These are phyloP conservation scores for Trypanosoma vivax DNA, from an alignment of 208 protist species.

Conservation along the genomic window DNA sequence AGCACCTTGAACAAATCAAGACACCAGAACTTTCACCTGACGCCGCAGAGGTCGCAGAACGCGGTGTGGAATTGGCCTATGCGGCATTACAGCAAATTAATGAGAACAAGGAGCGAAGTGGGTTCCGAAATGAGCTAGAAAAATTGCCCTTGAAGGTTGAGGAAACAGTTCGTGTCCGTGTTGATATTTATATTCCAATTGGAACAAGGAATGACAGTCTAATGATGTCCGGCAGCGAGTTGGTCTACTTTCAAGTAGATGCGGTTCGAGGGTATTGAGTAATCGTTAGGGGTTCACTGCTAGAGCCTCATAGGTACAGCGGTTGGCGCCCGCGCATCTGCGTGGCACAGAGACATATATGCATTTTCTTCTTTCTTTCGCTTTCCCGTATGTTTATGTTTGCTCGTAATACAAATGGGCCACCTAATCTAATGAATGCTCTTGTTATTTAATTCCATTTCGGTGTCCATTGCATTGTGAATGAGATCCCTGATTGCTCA, in stretches of 20 bases:
- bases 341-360: too few species aligned
- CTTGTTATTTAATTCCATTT: too few species aligned
- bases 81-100: not conserved
- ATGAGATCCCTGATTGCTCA: too few species aligned
- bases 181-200: not conserved
- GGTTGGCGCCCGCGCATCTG: too few species aligned
- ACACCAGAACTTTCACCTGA: not conserved
- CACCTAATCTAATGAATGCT: too few species aligned
- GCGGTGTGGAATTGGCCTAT: not conserved
- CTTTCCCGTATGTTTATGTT: too few species aligned
- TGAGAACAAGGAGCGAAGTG: not conserved
- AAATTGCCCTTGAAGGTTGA: slow-evolving; percentile 10
- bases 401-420: too few species aligned
- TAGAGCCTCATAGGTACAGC: too few species aligned
- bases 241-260: not conserved
- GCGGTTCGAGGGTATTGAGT: not conserved
- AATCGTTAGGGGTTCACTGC: too few species aligned
- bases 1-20: slow-evolving; percentile 10
- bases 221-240: not conserved
- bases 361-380: slow-evolving; percentile 17
- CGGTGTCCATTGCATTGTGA: too few species aligned
- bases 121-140: slow-evolving; percentile 8
- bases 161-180: not conserved
- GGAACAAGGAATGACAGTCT: not conserved
- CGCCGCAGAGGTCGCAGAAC: slow-evolving; percentile 1